phyloP scores from a whole-genome alignment of 2,329 filamentous ascomycete species.

The Fusarium torreyae region DNA sequence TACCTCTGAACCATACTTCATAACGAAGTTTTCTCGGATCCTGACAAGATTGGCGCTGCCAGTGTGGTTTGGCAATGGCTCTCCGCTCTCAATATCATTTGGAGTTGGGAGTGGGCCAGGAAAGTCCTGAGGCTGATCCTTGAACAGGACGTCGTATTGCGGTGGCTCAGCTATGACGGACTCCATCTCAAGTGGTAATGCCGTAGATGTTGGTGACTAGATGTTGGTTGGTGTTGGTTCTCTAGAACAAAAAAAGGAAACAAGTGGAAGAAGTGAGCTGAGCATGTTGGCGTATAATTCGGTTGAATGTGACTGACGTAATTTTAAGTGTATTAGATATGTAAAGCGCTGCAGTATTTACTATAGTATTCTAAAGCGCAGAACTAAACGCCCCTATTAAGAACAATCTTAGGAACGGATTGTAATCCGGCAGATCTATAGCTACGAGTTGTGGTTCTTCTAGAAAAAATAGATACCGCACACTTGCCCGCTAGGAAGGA shows the following conservation, averaged over 20 bases:
- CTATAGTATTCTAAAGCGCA: not conserved
- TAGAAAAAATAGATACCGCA: not conserved
- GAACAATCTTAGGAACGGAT: constrained; percentile 5
- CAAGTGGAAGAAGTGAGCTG: too few relatives aligned
- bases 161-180: constrained; percentile 7
- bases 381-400: not conserved
- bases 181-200: not conserved
- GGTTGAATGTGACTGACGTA: too few relatives aligned
- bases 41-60: constrained; percentile 2
- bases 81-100: constrained; percentile 23
- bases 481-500: not conserved
- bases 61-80: constrained; percentile 2
- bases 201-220: not conserved
- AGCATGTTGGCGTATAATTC: too few relatives aligned
- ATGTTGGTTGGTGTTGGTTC: too few relatives aligned
- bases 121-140: constrained; percentile 7
- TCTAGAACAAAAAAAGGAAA: too few relatives aligned
- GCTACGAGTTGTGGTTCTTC: constrained; percentile 14
- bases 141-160: constrained; percentile 23
- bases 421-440: constrained; percentile 12
- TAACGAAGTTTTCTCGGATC: constrained; percentile 14
- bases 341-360: constrained; percentile 13
- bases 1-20: constrained; percentile 38
- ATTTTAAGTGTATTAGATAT: constrained; percentile 16
- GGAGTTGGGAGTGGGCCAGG: constrained; percentile 16